Evolutionary conservation across 2,329 filamentous ascomycete genomes (phyloP), one percentile per base, ranked within the genome.

Genomic region (Claviceps sp.): DNA sequence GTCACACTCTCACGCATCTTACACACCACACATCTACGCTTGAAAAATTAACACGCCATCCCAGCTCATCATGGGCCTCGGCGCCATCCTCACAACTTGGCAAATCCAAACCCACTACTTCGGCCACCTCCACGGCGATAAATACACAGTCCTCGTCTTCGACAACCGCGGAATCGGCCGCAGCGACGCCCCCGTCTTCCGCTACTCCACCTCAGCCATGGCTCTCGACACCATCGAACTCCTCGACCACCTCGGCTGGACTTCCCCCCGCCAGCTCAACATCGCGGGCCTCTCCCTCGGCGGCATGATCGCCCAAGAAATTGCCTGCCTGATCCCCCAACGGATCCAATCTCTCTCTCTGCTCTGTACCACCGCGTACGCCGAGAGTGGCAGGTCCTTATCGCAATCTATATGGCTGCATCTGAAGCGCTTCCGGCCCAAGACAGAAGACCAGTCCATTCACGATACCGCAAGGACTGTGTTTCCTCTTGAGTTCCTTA

Each of bases 231-330:
- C 79, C 23, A 62, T 90, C 56, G 86, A 93, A 60, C 70, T 93
- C 17, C 65, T 79, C 29, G 76, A 82, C 57, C 77, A 86, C 59
- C 64, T 93, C 9, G 81, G 80, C 55, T 94, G 86, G 86, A 80
- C 63, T 8, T 63, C 53, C 47, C 66, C 50, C 56, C 74, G 62
- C 59, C 72, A 59, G 68, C 74, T 71, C 64, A 82, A 95, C 68
- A 65, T 94, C 50, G 73, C 86, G 37, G 89, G 88, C 52, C 81
- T 91, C 57, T 88, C 83, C 53, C 86, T 95, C 77, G 88, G 88
- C 56, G 88, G 89, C 61, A 95, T 95, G 89, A 91, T 95, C 60
- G 80, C 86, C 2, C 89, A 95, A 67, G 89, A 95, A 68, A 62
- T 95, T 4, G 80, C 76, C 22, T 71, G 67, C 57, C 65, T 72